Evolutionary conservation across 2,329 filamentous ascomycete species (phyloP).

Genomic region (Penicillium sp.): DNA sequence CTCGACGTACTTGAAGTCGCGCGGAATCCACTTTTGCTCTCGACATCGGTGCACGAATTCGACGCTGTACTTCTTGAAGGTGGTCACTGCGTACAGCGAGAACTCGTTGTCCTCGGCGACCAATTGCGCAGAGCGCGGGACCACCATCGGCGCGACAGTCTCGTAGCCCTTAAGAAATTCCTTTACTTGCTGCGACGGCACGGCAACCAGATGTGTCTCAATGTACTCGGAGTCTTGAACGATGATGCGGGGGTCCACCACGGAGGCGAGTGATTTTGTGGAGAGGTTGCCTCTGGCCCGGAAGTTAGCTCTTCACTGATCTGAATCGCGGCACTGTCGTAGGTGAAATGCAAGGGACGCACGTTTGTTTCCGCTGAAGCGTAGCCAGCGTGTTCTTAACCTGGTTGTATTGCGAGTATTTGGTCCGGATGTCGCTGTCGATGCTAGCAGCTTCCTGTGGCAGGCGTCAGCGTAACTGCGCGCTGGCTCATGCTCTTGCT

Average conservation of each 20-base stretch:
- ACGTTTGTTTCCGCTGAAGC: slow-evolving; percentile 86
- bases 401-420: slow-evolving; percentile 90
- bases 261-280: slow-evolving; percentile 86
- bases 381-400: slow-evolving; percentile 80
- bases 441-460: slow-evolving; percentile 78
- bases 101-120: slow-evolving; percentile 88
- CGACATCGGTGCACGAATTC: slow-evolving; percentile 92
- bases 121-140: slow-evolving; percentile 78
- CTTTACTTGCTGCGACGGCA: slow-evolving; percentile 75
- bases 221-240: slow-evolving; percentile 93
- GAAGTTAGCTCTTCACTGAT: not conserved
- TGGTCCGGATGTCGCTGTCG: slow-evolving; percentile 92
- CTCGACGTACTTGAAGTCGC: slow-evolving; percentile 90
- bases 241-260: slow-evolving; percentile 76
- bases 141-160: slow-evolving; percentile 83
- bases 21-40: slow-evolving; percentile 90
- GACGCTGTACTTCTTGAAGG: slow-evolving; percentile 83
- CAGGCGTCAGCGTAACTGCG: not conserved
- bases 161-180: slow-evolving; percentile 91
- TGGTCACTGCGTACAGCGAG: slow-evolving; percentile 79
- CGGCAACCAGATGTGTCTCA: slow-evolving; percentile 88
- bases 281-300: slow-evolving; percentile 75
- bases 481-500: too few relatives aligned
- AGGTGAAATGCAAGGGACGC: slow-evolving; percentile 34
- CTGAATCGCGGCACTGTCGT: too few relatives aligned